Evolutionary conservation across 2,329 filamentous ascomycete species (phyloP).

Genomic region (Aspergillus sp.): DNA sequence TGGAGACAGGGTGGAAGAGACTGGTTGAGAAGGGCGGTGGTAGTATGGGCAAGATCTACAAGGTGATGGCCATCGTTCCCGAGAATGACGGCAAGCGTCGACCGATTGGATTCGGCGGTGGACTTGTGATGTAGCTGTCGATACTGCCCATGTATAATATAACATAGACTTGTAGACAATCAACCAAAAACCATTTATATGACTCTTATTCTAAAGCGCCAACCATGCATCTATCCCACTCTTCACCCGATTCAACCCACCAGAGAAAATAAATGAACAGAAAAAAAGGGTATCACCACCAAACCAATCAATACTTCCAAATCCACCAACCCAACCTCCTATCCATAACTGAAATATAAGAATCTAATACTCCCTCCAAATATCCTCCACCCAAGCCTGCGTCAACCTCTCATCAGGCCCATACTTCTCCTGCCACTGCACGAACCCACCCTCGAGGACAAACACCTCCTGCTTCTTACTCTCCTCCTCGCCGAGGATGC

Average conservation of each 20-base stretch:
- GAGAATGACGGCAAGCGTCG: conserved; percentile 71
- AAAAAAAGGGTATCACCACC: conserved; percentile 6
- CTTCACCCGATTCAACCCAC: background rate
- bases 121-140: conserved; percentile 28
- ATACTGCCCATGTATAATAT: background rate
- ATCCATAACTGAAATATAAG: background rate
- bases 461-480: conserved; percentile 68
- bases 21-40: conserved; percentile 78
- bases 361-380: conserved; percentile 66
- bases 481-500: conserved; percentile 47
- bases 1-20: conserved; percentile 76
- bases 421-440: conserved; percentile 80
- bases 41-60: conserved; percentile 95
- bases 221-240: background rate
- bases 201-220: background rate
- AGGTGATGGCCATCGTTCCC: conserved; percentile 86
- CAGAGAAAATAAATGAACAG: background rate
- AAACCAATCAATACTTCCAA: background rate
- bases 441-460: conserved; percentile 82
- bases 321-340: background rate
- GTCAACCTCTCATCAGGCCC: conserved; percentile 79
- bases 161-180: background rate
- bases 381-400: conserved; percentile 78
- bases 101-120: conserved; percentile 90
- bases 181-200: background rate